Percentiles rank a stretch among this genome's conserved stretches.
Conservation (phyloP, 164 flowering plant species). For the Macadamia tetraphylla region DNA sequence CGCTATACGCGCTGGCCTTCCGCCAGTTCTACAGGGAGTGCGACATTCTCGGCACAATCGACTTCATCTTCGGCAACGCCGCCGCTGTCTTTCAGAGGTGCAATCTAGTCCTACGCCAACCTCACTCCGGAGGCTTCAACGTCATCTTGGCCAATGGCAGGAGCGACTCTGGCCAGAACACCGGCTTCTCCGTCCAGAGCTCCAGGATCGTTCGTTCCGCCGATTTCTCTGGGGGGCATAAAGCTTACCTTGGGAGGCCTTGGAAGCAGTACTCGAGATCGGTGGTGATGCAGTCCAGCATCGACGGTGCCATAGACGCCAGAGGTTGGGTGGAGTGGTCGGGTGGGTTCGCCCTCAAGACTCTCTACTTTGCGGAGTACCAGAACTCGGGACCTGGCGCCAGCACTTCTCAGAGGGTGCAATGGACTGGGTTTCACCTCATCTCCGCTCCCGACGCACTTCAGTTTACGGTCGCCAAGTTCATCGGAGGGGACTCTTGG, state of each 20-base stretch:
- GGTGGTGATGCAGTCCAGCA: slow-evolving; percentile 36
- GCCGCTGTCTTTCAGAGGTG: slow-evolving; percentile 41
- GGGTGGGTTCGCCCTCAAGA: slow-evolving; percentile 13
- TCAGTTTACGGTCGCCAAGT: slow-evolving; percentile 28
- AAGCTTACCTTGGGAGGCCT: slow-evolving; percentile 45
- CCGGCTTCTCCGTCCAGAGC: slow-evolving; percentile 38
- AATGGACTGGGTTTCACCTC: slow-evolving; percentile 40
- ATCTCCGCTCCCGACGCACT: slow-evolving; percentile 28
- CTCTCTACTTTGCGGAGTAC: slow-evolving; percentile 42
- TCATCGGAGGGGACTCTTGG: slow-evolving; percentile 39
- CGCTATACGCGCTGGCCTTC: slow-evolving; percentile 32
- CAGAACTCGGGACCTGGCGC: slow-evolving; percentile 39
- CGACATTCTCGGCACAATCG: slow-evolving; percentile 40
- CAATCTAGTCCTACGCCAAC: slow-evolving; percentile 25
- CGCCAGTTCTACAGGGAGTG: slow-evolving; percentile 46
- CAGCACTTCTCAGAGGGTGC: slow-evolving; percentile 26
- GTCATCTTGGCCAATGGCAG: slow-evolving; percentile 41
- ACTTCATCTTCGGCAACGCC: slow-evolving; percentile 47
- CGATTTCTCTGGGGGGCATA: slow-evolving; percentile 22
- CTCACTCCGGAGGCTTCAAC: slow-evolving; percentile 15
- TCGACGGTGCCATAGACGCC: slow-evolving; percentile 28
- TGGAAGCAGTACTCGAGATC: slow-evolving; percentile 47
- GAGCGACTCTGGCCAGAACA: slow-evolving; percentile 38
- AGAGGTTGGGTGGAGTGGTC: slow-evolving; percentile 47
- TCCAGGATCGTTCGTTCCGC: slow-evolving; percentile 24